Percentiles rank a stretch among this genome's conserved stretches.
Conservation (phyloP, 345 rosid genomes). For the Eucalyptus globulus region DNA sequence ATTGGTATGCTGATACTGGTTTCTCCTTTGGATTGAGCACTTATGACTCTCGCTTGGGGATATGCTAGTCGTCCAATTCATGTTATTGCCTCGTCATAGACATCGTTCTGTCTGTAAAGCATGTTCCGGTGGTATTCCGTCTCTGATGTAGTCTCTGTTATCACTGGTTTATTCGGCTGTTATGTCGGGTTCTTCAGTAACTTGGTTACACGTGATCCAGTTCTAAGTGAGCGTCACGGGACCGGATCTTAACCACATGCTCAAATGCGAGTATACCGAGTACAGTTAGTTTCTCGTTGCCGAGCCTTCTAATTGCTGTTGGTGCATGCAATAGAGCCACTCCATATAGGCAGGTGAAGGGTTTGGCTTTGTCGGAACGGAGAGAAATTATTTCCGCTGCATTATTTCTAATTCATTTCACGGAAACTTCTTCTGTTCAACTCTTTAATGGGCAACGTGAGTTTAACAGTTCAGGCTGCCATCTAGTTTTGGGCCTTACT, state of each 20-base stretch:
- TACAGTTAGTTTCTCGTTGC: constrained; percentile 46
- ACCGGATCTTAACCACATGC: constrained; percentile 25
- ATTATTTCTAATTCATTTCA: constrained; percentile 14
- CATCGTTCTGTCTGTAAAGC: constrained; percentile 15
- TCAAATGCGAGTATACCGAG: constrained; percentile 26
- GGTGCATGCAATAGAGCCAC: constrained; percentile 48
- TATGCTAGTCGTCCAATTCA: constrained; percentile 31
- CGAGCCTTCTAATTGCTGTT: constrained; percentile 33
- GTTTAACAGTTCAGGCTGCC: constrained; percentile 36
- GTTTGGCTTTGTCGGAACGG: constrained; percentile 23
- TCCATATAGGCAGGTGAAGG: constrained; percentile 30
- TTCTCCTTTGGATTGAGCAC: constrained; percentile 37
- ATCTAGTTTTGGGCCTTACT: constrained; percentile 35
- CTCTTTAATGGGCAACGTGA: constrained; percentile 29
- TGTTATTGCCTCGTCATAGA: constrained; percentile 49
- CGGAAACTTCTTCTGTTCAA: constrained; percentile 39
- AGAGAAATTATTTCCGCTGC: constrained; percentile 17
- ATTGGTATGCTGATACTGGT: constrained; percentile 37
- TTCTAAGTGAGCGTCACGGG: constrained; percentile 10
- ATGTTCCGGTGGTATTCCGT: constrained; percentile 7
- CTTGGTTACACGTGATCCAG: background rate
- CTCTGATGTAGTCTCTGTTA: constrained; percentile 34
- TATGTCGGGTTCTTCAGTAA: constrained; percentile 26
- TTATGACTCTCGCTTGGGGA: constrained; percentile 56
- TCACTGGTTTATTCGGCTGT: constrained; percentile 39